Conservation (phyloP, 2,329 filamentous ascomycete genomes). For the Penicillium corylophilum region DNA sequence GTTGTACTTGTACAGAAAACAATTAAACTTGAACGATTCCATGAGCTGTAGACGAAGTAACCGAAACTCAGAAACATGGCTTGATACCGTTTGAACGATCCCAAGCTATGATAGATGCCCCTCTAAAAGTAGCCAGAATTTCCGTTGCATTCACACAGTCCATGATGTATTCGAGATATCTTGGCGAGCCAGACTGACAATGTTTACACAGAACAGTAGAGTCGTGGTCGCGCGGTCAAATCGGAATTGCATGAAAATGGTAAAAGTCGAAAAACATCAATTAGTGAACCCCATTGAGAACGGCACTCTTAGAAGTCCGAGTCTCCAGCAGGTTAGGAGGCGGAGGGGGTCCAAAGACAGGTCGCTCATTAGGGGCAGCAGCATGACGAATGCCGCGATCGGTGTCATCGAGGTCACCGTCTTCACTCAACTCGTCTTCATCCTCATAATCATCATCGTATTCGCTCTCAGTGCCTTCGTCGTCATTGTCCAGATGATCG, state of each 20-base stretch:
- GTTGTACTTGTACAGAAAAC: constrained; percentile 32
- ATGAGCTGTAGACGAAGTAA: constrained; percentile 14
- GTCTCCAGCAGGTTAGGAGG: constrained; percentile 51
- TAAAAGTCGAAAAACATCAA: constrained; percentile 8
- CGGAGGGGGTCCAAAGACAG: constrained; percentile 51
- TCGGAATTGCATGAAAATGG: constrained; percentile 2
- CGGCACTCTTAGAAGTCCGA: constrained; percentile 46
- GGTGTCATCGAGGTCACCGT: constrained; percentile 46
- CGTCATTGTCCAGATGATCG: constrained; percentile 52
- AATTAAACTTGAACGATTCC: constrained; percentile 10
- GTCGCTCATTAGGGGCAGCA: constrained; percentile 38
- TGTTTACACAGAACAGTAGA: neutral
- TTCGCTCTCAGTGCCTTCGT: constrained; percentile 45
- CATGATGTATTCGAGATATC: neutral
- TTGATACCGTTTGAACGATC: neutral
- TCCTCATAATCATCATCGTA: constrained; percentile 62
- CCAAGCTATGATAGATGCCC: neutral
- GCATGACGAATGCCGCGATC: constrained; percentile 28
- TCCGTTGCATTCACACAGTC: neutral
- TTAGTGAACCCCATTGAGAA: constrained; percentile 44
- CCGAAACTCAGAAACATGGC: neutral
- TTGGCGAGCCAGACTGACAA: neutral
- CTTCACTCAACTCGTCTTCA: constrained; percentile 60
- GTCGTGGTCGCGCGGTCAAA: constrained; percentile 7
- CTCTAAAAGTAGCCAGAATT: neutral